Base-by-base conservation (phyloP, 2,329 filamentous ascomycete genomes). In the Sodiomyces alkalinus region DNA sequence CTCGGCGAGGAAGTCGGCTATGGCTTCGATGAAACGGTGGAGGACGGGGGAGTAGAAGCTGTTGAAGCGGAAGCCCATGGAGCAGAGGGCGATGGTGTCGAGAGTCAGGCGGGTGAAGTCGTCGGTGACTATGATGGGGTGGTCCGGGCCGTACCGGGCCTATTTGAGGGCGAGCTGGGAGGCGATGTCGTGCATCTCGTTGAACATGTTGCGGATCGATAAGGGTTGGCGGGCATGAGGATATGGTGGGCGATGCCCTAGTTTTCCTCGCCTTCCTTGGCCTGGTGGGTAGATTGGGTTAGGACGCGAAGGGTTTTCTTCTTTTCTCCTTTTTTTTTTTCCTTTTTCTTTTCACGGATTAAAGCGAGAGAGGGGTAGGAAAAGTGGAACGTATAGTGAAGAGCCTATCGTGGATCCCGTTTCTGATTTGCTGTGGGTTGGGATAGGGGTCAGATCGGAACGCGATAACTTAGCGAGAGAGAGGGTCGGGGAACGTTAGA, bases 161-260 rank as follows among this genome's bases (percentile, higher is more conserved):
- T 64, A 70, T 39, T 69, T 69, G 40, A 66, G 47, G 9, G 63
- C 56, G 25, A 70, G 41, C 34, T 71, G 64, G 2, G 53, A 52
- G 7, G 60, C 57, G 32, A 70, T 57, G 35, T 69, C 65, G 30
- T 58, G 46, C 58, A 61, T 61, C 35, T 61, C 56, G 38, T 59
- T 54, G 34, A 65, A 71, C 65, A 71, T 70, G 13, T 49, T 51
- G 20, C 68, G 62, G 40, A 83, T 80, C 2, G 67, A 60, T 14
- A 80, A 47, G 0, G 77, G 77, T 0, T 76, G 76, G 74, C 74
- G 0, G 77, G 75, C 41, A 77, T 64, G 30, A 82, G 53, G 11
- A 74, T 53, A 14, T 72, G 56, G 41, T 80, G 68, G 17, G 79
- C 76, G 37, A 76, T 62, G 16, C 59, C 30, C 37, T 39, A 42